Percentiles rank a stretch among this genome's conserved stretches.
Conservation (phyloP, 1,139 yeast genomes). For the Wickerhamomyces sp. region DNA sequence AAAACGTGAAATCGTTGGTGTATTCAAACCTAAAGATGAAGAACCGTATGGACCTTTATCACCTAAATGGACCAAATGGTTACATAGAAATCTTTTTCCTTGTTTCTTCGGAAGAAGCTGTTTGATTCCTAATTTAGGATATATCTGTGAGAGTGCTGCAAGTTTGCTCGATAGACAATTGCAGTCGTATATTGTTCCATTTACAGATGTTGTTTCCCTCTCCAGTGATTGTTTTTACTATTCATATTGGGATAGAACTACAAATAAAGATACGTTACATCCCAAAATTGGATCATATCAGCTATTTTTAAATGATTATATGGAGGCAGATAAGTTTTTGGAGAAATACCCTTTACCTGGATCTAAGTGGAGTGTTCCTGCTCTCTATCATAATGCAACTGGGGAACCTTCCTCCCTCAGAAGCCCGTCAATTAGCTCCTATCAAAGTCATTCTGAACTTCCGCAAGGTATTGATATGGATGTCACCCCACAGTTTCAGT, state of each 20-base stretch:
- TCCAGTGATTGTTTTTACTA: constrained; percentile 54
- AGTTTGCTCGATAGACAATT: constrained; percentile 57
- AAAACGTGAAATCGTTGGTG: constrained; percentile 39
- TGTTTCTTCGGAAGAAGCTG: constrained; percentile 75
- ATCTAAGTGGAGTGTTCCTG: constrained; percentile 14
- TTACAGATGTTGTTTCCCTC: constrained; percentile 53
- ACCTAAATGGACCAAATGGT: constrained; percentile 80
- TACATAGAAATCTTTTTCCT: constrained; percentile 69
- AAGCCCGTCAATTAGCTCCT: neutral
- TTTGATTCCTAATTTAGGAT: constrained; percentile 67
- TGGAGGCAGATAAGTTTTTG: constrained; percentile 60
- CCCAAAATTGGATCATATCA: constrained; percentile 65
- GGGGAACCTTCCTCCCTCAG: neutral
- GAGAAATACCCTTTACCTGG: constrained; percentile 52
- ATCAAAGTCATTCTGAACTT: too few relatives aligned
- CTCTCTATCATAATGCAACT: constrained; percentile 7
- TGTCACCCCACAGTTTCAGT: constrained; percentile 33
- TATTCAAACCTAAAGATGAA: constrained; percentile 77
- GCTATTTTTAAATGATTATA: constrained; percentile 52
- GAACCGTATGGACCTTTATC: constrained; percentile 78
- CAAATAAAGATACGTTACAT: constrained; percentile 30
- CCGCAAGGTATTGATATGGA: constrained; percentile 14
- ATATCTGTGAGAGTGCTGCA: constrained; percentile 70
- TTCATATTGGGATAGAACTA: constrained; percentile 41
- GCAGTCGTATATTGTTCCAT: constrained; percentile 58